Percentiles rank a stretch among this genome's conserved stretches.
phyloP scores from a whole-genome alignment of 208 protist genomes.

The Acanthamoeba lenticulata region DNA sequence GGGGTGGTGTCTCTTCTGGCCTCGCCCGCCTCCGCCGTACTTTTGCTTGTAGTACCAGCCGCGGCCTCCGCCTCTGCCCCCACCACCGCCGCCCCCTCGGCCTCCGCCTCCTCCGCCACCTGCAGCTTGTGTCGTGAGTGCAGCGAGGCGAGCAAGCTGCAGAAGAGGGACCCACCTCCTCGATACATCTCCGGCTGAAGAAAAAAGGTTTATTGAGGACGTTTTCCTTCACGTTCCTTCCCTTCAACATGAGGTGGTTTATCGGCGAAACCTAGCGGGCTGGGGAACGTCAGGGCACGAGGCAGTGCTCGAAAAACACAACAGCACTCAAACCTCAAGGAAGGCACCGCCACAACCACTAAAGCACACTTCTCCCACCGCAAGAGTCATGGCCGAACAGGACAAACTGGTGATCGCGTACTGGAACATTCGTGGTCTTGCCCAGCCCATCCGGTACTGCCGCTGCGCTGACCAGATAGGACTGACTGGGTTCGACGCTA shows the following conservation, averaged over 20 bases:
- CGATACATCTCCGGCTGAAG: too few relatives aligned
- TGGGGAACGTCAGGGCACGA: too few relatives aligned
- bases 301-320: too few relatives aligned
- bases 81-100: not conserved
- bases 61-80: conserved; percentile 47
- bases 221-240: not conserved
- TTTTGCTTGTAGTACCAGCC: conserved; percentile 79
- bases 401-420: not conserved
- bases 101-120: not conserved
- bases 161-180: too few relatives aligned
- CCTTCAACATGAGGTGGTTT: too few relatives aligned
- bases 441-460: not conserved
- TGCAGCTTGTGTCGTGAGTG: too few relatives aligned
- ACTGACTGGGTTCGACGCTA: not conserved
- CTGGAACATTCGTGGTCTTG: conserved; percentile 24
- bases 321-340: too few relatives aligned
- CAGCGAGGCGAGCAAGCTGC: too few relatives aligned
- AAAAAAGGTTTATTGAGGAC: too few relatives aligned
- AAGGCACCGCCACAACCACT: not conserved
- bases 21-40: conserved; percentile 76
- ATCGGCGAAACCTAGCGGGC: too few relatives aligned
- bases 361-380: not conserved
- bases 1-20: not conserved
- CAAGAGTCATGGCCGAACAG: not conserved
- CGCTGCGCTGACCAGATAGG: not conserved